Percentiles rank a stretch among this genome's conserved stretches.
These are phyloP conservation scores for Apiospora phragmitis DNA, from an alignment of 2,329 filamentous ascomycete species.

Conservation along the genomic window DNA sequence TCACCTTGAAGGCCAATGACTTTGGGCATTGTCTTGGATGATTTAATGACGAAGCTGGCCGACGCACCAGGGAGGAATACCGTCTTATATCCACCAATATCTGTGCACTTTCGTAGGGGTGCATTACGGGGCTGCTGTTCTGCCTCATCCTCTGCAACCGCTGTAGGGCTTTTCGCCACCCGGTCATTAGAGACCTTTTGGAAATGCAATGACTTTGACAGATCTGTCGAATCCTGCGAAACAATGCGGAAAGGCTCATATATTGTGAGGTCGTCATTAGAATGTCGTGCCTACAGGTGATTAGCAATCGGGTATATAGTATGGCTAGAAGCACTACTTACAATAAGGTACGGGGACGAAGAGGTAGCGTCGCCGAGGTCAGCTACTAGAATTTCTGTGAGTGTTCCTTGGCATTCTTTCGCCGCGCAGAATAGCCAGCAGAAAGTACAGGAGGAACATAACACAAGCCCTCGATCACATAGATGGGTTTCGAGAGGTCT, in stretches of 20 bases:
- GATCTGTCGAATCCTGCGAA: constrained; percentile 38
- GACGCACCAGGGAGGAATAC: constrained; percentile 82
- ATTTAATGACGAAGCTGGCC: constrained; percentile 80
- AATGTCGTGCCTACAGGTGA: constrained; percentile 65
- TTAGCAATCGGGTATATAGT: constrained; percentile 12
- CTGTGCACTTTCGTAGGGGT: constrained; percentile 58
- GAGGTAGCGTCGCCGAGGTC: constrained; percentile 77
- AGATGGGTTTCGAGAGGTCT: constrained; percentile 70
- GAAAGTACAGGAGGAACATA: constrained; percentile 78
- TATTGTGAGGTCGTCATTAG: constrained; percentile 78
- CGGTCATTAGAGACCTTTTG: constrained; percentile 71
- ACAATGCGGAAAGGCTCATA: constrained; percentile 75
- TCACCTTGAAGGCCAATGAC: constrained; percentile 72
- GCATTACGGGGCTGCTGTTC: constrained; percentile 47
- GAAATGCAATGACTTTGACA: constrained; percentile 67
- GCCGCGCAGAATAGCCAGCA: constrained; percentile 67
- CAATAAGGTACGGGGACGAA: constrained; percentile 77
- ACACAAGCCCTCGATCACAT: constrained; percentile 72
- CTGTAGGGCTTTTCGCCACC: constrained; percentile 59
- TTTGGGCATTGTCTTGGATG: constrained; percentile 73
- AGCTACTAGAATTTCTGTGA: constrained; percentile 80
- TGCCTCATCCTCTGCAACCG: constrained; percentile 51
- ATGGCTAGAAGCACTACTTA: constrained; percentile 42
- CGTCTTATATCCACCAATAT: constrained; percentile 75
- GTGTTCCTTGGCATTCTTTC: constrained; percentile 70